These are phyloP conservation scores for Trichoderma erinaceum DNA, from an alignment of 495 filamentous ascomycete species.

Conservation along the genomic window DNA sequence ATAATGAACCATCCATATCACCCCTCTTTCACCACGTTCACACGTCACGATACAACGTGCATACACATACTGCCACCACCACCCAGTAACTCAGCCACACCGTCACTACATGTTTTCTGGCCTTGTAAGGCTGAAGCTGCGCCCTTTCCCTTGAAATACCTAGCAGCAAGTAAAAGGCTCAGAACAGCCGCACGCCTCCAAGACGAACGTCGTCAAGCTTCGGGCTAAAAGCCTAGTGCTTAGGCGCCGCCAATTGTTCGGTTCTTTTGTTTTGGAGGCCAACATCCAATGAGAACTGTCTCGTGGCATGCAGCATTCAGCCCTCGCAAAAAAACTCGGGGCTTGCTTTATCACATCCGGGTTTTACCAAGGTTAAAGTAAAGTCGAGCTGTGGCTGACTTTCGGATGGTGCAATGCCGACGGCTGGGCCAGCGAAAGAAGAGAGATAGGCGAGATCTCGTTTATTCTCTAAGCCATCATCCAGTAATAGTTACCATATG, in stretches of 20 bases:
- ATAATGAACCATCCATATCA: too few species aligned
- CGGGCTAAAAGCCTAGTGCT: not conserved
- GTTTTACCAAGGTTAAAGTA: too few species aligned
- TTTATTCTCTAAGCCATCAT: not conserved
- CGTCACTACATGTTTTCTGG: not conserved
- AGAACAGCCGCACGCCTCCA: not conserved
- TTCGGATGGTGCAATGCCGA: too few species aligned
- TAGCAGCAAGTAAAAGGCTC: not conserved
- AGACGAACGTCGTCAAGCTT: not conserved
- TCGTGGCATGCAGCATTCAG: not conserved
- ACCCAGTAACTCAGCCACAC: not conserved
- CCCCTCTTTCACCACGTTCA: not conserved
- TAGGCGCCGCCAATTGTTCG: not conserved
- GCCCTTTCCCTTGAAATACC: not conserved
- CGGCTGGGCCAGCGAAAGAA: too few species aligned
- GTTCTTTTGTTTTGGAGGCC: not conserved
- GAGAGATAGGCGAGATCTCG: too few species aligned
- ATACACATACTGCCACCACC: not conserved
- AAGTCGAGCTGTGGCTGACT: too few species aligned
- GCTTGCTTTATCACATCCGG: too few species aligned
- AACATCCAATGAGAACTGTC: not conserved
- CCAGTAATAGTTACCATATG: too few species aligned
- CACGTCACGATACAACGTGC: not conserved
- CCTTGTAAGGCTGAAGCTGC: constrained; percentile 9
- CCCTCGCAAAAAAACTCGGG: not conserved